Base-by-base conservation (phyloP, 345 rosid genomes). In the Turritis glabra region DNA sequence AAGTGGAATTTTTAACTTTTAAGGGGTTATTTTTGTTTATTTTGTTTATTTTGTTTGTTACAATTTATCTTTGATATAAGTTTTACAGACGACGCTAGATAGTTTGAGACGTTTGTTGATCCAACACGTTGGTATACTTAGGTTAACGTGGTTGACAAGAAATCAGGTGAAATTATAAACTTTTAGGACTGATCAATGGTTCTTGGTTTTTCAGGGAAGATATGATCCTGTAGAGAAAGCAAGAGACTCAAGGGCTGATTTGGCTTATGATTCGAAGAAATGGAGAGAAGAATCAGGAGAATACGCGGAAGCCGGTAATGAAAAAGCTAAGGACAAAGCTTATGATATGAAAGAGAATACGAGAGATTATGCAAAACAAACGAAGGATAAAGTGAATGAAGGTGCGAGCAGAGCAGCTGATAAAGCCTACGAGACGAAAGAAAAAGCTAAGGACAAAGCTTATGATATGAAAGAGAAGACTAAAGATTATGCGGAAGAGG, bases 251-350 rank as follows among this genome's bases (percentile, higher is more conserved):
- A 71, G 80, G 19, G 80, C 80, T 0, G 80, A 77, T 23, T 71
- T 65, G 44, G 80, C 77, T 12, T 77, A 77, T 57, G 80, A 77
- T 6, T 71, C 77, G 3, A 78, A 78, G 74, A 78, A 66, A 61
- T 78, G 81, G 78, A 67, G 73, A 52, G 77, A 78, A 60, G 71
- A 72, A 15, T 72, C 81, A 0, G 77, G 78, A 14, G 72, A 77
- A 7, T 72, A 73, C 12, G 13, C 69, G 1, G 70, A 73, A 67
- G 74, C 67, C 1, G 73, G 77, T 27, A 56, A 71, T 55, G 65
- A 62, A 3, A 71, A 57, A 35, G 68, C 58, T 15, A 54, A 62
- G 46, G 67, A 44, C 10, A 63, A 43, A 63, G 53, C 53, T 8
- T 19, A 63, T 17, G 73, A 68, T 33, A 19, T 10, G 21, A 53